Base-by-base conservation (phyloP, 805 yeast species). In the Zygotorulaspora danielsina region DNA sequence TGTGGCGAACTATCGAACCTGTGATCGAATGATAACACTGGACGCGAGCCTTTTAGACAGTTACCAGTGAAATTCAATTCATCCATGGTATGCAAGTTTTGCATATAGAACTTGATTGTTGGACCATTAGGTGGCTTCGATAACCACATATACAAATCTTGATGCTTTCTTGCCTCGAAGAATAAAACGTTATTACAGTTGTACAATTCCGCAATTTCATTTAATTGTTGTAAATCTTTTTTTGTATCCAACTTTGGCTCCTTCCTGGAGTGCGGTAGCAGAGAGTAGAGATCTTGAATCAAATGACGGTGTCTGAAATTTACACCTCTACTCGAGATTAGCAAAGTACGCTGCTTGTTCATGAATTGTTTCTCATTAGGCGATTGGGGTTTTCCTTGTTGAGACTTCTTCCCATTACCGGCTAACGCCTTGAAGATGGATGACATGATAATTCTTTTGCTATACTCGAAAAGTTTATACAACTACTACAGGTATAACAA, bases 51-150 rank as follows among this genome's bases (percentile, higher is more conserved):
- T 63, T 83, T 86, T 49, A 93, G 70, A 59, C 96, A 87, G 68
- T 93, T 93, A 36, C 98, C 98, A 9, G 96, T 88, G 69, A 93
- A 93, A 62, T 93, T 89, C 48, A 93, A 72, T 66, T 93, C 98
- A 58, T 89, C 96, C 72, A 88, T 78, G 22, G 97, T 93, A 65
- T 93, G 97, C 67, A 93, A 72, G 66, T 93, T 93, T 67, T 90
- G 96, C 44, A 93, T 75, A 61, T 83, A 93, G 64, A 93, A 90
- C 66, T 93, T 93, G 55, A 85, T 69, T 17, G 97, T 90, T 44
- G 98, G 98, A 1, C 98, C 98, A 62, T 93, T 90, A 30, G 98
- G 98, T 19, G 97, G 93, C 66, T 93, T 90, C 22, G 96, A 78
- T 48, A 93, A 64, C 96, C 97, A 93, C 64, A 93, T 65, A 64